phyloP scores from a whole-genome alignment of 345 rosid genomes.

The Salix caprea region DNA sequence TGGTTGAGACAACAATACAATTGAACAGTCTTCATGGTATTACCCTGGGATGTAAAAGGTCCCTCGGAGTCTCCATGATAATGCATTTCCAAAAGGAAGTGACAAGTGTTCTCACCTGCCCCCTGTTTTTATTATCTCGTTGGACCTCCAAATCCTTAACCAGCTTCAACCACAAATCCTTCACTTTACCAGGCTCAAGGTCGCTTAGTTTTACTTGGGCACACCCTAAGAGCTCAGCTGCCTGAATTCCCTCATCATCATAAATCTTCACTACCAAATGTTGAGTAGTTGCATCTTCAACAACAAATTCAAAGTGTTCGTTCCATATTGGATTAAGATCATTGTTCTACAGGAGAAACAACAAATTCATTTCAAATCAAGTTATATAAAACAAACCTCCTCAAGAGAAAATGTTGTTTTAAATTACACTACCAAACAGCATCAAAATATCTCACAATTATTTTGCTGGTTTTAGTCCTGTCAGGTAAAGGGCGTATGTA shows the following conservation, averaged over 20 bases:
- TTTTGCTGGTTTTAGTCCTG: slow-evolving; percentile 72
- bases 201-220: slow-evolving; percentile 68
- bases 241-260: slow-evolving; percentile 93
- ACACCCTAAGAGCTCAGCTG: slow-evolving; percentile 83
- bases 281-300: slow-evolving; percentile 89
- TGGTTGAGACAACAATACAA: background rate
- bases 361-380: slow-evolving; percentile 9
- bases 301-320: slow-evolving; percentile 84
- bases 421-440: background rate
- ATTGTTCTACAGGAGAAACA: slow-evolving; percentile 57
- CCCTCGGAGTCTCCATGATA: background rate
- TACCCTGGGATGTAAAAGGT: background rate
- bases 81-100: background rate
- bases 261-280: slow-evolving; percentile 80
- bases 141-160: slow-evolving; percentile 96
- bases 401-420: background rate
- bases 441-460: slow-evolving; percentile 52
- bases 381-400: background rate
- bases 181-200: slow-evolving; percentile 97
- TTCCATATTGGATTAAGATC: slow-evolving; percentile 98
- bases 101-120: slow-evolving; percentile 53
- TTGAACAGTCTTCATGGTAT: background rate
- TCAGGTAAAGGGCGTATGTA: slow-evolving; percentile 79
- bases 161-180: slow-evolving; percentile 94
- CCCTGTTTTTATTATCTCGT: slow-evolving; percentile 86